Evolutionary conservation across 2,329 filamentous ascomycete genomes (phyloP).

Genomic region (Parascedosporium putredinis): DNA sequence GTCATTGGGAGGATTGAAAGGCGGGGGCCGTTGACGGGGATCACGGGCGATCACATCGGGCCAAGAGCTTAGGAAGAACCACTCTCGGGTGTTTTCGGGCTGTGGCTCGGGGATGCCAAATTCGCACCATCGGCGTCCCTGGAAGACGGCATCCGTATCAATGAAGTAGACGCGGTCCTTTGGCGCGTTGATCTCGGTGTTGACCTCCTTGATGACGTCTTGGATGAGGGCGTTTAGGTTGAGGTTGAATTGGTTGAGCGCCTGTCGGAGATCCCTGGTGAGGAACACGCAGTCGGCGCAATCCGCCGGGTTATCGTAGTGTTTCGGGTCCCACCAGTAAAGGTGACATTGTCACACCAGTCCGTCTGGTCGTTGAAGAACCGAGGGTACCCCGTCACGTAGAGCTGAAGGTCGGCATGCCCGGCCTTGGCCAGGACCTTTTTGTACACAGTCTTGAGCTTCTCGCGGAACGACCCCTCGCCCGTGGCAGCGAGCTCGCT

Average conservation of each 20-base stretch:
- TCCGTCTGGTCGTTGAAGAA: constrained; percentile 36
- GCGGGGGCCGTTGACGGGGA: not conserved
- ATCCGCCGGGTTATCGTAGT: constrained; percentile 18
- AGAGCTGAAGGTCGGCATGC: constrained; percentile 27
- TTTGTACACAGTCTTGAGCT: constrained; percentile 21
- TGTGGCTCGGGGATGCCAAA: not conserved
- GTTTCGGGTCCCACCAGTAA: constrained; percentile 35
- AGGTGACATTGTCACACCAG: constrained; percentile 30
- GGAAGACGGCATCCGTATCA: constrained; percentile 32
- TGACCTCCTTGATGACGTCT: constrained; percentile 24
- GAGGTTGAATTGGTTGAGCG: constrained; percentile 34
- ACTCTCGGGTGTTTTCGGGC: not conserved
- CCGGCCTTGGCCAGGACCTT: constrained; percentile 33
- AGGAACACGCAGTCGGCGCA: constrained; percentile 13
- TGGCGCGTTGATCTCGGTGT: constrained; percentile 23
- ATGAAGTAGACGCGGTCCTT: constrained; percentile 28
- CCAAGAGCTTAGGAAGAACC: not conserved
- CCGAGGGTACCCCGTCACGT: constrained; percentile 36
- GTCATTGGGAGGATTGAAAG: not conserved
- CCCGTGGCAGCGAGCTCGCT: not conserved
- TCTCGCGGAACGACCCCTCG: not conserved
- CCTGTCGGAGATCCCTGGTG: constrained; percentile 23
- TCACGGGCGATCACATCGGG: not conserved
- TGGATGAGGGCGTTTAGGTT: constrained; percentile 30
- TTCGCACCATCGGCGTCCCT: constrained; percentile 29